These are phyloP conservation scores for Marasmius tenuissimus DNA, from an alignment of 1,284 basidiomycete species.

Conservation along the genomic window DNA sequence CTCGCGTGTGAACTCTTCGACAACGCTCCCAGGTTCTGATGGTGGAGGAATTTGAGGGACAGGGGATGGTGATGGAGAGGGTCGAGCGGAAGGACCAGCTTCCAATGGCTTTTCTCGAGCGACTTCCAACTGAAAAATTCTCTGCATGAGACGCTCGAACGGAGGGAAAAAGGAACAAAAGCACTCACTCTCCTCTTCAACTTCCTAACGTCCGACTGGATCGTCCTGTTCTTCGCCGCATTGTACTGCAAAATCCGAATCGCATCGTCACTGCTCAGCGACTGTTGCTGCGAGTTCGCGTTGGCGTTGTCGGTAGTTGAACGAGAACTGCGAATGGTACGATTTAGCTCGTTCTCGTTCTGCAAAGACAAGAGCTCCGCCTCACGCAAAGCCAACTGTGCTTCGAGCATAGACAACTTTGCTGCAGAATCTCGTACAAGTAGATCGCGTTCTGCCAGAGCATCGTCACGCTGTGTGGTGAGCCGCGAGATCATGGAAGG, in stretches of 20 bases:
- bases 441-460: not conserved
- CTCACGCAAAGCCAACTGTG: conserved; percentile 2
- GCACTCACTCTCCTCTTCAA: not conserved
- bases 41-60: not conserved
- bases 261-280: not conserved
- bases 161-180: not conserved
- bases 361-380: not conserved
- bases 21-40: not conserved
- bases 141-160: not conserved
- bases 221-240: not conserved
- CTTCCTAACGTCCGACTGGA: not conserved
- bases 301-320: no score
- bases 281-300: not conserved
- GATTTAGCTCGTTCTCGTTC: not conserved
- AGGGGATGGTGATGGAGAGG: not conserved
- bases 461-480: conserved; percentile 1
- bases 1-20: not conserved
- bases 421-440: not conserved
- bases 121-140: not conserved
- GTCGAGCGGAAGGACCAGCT: not conserved
- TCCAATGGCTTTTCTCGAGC: not conserved
- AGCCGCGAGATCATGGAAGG: not conserved
- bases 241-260: not conserved
- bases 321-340: not conserved
- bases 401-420: conserved; percentile 2